phyloP scores from a whole-genome alignment of 139 green algal species.

The Deuterostichococcus epilithicus region DNA sequence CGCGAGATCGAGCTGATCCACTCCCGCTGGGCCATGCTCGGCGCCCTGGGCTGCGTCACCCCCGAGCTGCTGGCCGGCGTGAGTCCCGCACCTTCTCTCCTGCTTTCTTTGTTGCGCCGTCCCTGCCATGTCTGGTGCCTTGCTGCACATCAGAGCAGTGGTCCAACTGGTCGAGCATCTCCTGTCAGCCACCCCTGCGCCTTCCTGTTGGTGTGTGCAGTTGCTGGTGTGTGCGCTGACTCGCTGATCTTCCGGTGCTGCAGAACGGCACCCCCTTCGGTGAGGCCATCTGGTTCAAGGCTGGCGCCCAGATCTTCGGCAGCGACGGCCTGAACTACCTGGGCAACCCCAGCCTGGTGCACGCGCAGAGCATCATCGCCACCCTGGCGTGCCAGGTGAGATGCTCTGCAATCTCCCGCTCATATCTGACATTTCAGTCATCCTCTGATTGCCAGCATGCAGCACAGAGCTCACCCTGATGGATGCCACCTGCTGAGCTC shows the following conservation, averaged over 20 bases:
- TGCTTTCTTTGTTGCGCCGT: background rate
- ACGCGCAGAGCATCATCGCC: slow-evolving; percentile 84
- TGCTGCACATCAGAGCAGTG: background rate
- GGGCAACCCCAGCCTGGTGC: slow-evolving; percentile 68
- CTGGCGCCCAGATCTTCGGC: slow-evolving; percentile 72
- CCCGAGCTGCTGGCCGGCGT: slow-evolving; percentile 61
- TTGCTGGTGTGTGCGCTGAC: too few species aligned
- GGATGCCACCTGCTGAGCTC: slow-evolving; percentile 38
- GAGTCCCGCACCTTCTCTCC: background rate
- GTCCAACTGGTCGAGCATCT: too few species aligned
- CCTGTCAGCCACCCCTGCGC: too few species aligned
- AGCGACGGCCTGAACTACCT: slow-evolving; percentile 79
- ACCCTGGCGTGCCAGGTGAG: slow-evolving; percentile 56
- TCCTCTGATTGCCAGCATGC: background rate
- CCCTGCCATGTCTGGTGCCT: background rate
- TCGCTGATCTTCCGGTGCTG: background rate
- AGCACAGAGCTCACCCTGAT: slow-evolving; percentile 57
- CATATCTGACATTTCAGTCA: too few species aligned
- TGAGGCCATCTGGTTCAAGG: slow-evolving; percentile 88
- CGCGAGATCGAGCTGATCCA: slow-evolving; percentile 97
- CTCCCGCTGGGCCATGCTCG: slow-evolving; percentile 96
- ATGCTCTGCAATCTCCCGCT: slow-evolving; percentile 3
- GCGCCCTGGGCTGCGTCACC: slow-evolving; percentile 73
- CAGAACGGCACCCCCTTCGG: slow-evolving; percentile 49
- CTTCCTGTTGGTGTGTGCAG: too few species aligned